A percentile compares a stretch with the other conserved stretches of the same genome.
These are phyloP conservation scores for Apiotrichum siamense DNA, from an alignment of 1,284 basidiomycete genomes.

Conservation along the genomic window DNA sequence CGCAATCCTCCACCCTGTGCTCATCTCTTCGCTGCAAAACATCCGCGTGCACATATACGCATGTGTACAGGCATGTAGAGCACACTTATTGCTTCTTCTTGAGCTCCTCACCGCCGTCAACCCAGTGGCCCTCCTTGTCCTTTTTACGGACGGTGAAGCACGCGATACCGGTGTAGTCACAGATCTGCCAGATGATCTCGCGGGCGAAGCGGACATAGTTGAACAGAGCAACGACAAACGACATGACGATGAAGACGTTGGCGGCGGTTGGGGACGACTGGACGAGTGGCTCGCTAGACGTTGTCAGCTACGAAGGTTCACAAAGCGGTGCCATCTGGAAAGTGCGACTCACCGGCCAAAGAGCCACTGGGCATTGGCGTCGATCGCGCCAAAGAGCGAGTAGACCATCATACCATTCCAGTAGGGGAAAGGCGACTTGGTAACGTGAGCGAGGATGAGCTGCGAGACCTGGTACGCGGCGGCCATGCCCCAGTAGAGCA, in stretches of 20 bases:
- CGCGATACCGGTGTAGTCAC: conserved; percentile 77
- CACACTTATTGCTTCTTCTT: neutral
- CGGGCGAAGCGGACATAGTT: conserved; percentile 73
- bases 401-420: conserved; percentile 84
- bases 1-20: too few relatives aligned
- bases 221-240: conserved; percentile 57
- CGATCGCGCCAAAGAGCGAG: conserved; percentile 69
- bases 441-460: conserved; percentile 91
- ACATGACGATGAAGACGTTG: conserved; percentile 57
- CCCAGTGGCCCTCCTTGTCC: conserved; percentile 67
- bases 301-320: neutral
- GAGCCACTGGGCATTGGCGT: conserved; percentile 69
- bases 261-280: conserved; percentile 53
- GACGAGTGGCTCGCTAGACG: conserved; percentile 33
- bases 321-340: neutral
- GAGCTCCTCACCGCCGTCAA: conserved; percentile 44
- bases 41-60: too few relatives aligned
- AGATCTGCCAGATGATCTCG: conserved; percentile 77
- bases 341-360: conserved; percentile 57
- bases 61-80: neutral
- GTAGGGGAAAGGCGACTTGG: conserved; percentile 72
- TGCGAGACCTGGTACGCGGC: conserved; percentile 65
- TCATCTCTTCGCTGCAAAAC: too few relatives aligned
- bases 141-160: conserved; percentile 83
- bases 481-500: conserved; percentile 81